Percentiles rank a stretch among this genome's conserved stretches.
phyloP scores from a whole-genome alignment of 768 basidiomycete genomes.

The Phanerochaete sordida region DNA sequence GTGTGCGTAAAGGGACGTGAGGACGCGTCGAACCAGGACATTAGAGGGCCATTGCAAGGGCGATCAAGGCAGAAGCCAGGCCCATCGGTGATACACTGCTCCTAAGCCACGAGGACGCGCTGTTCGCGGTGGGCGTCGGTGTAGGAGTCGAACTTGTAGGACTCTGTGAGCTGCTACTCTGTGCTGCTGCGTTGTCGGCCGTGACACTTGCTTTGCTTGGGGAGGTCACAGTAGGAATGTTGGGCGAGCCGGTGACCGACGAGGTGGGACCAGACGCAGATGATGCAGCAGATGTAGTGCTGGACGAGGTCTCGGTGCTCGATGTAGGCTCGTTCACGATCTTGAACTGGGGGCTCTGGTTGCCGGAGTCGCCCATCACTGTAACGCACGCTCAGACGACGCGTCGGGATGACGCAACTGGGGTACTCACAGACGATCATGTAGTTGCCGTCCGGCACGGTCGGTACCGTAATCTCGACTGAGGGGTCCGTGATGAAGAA shows the following conservation, averaged over 20 bases:
- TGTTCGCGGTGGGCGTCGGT: neutral
- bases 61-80: neutral
- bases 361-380: conserved; percentile 48
- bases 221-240: no score
- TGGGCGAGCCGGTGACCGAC: neutral
- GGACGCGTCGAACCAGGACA: neutral
- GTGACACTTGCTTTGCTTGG: neutral
- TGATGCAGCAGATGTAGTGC: neutral
- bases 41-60: neutral
- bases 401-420: neutral
- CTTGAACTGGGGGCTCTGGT: conserved; percentile 26
- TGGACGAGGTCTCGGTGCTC: neutral
- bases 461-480: conserved; percentile 39
- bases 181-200: neutral
- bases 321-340: conserved; percentile 19
- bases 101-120: neutral
- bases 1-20: neutral
- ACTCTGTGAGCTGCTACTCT: neutral
- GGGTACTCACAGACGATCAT: conserved; percentile 41
- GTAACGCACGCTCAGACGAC: neutral
- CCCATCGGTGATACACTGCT: neutral
- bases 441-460: conserved; percentile 31
- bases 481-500: conserved; percentile 38
- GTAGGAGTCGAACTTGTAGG: neutral
- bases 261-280: neutral